Conservation (phyloP, 805 yeast species). For the Nematodospora valgi region DNA sequence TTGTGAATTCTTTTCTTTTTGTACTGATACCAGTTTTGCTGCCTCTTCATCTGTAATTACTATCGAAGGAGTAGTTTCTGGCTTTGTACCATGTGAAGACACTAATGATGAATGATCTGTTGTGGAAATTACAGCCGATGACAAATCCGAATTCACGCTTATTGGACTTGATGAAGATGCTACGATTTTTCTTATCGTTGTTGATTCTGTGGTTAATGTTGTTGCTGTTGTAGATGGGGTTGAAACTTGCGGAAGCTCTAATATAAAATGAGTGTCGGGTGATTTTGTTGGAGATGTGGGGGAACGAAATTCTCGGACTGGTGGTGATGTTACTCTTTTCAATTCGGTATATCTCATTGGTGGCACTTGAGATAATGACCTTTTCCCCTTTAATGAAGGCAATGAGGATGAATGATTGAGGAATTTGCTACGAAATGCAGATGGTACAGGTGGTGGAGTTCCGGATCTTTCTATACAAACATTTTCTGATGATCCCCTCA, state of each 20-base stretch:
- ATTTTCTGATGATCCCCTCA: slow-evolving; percentile 25
- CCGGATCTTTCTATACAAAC: slow-evolving; percentile 7
- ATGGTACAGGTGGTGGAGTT: slow-evolving; percentile 5
- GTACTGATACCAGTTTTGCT: no score
- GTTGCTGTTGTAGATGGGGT: slow-evolving; percentile 2
- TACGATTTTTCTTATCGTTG: no score
- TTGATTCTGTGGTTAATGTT: background rate
- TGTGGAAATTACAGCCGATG: no score
- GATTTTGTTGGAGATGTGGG: slow-evolving; percentile 2
- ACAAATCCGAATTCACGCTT: slow-evolving; percentile 1
- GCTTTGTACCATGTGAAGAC: no score
- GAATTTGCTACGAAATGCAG: background rate
- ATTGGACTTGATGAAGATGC: slow-evolving; percentile 1
- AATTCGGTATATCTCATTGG: background rate
- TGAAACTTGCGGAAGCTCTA: background rate
- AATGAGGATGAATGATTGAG: slow-evolving; percentile 10
- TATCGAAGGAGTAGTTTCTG: slow-evolving; percentile 7
- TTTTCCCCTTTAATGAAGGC: slow-evolving; percentile 8
- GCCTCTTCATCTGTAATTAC: slow-evolving; percentile 3
- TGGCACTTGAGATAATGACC: slow-evolving; percentile 2
- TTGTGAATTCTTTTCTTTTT: background rate
- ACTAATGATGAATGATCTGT: no score
- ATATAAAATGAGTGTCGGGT: slow-evolving; percentile 3
- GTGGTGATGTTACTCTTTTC: slow-evolving; percentile 6
- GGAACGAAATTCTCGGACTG: no score